Conservation (phyloP, 2,329 filamentous ascomycete species). For the Emericellopsis atlantica region DNA sequence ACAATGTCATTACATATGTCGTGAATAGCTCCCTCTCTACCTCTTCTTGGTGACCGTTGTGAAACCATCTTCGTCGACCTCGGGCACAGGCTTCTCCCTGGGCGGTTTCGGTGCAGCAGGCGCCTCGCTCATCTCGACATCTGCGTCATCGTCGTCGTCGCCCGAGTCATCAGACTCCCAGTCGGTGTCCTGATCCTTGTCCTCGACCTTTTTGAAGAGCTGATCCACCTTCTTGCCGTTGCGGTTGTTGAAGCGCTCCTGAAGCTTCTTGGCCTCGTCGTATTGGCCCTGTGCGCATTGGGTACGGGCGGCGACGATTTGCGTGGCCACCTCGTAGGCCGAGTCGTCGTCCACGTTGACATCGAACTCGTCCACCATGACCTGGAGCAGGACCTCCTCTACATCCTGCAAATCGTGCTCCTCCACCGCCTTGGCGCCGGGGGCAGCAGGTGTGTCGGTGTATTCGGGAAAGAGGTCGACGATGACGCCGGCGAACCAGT, state of each 20-base stretch:
- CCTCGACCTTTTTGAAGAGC: constrained; percentile 41
- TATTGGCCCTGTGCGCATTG: constrained; percentile 55
- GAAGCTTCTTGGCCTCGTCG: constrained; percentile 50
- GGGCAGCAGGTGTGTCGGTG: constrained; percentile 19
- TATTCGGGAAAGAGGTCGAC: constrained; percentile 71
- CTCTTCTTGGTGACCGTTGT: constrained; percentile 63
- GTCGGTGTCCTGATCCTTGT: constrained; percentile 44
- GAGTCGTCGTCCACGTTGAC: constrained; percentile 86
- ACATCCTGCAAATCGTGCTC: constrained; percentile 65
- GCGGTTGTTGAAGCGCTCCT: constrained; percentile 46
- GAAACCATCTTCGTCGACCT: constrained; percentile 74
- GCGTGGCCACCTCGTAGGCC: constrained; percentile 57
- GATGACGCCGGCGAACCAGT: constrained; percentile 88
- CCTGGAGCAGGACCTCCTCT: constrained; percentile 73
- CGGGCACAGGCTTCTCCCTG: constrained; percentile 53
- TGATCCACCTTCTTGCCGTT: constrained; percentile 44
- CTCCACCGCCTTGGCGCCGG: constrained; percentile 14
- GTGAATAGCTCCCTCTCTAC: constrained; percentile 15
- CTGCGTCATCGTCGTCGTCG: constrained; percentile 42
- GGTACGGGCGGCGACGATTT: constrained; percentile 56
- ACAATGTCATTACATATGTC: not conserved
- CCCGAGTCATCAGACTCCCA: constrained; percentile 49
- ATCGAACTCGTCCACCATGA: constrained; percentile 94
- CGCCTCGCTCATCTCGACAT: constrained; percentile 59
- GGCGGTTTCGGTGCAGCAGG: constrained; percentile 42